A percentile compares a stretch with the other conserved stretches of the same genome.
Conservation (phyloP, 108 stramenopile genomes). For the Nitzschia putrida region DNA sequence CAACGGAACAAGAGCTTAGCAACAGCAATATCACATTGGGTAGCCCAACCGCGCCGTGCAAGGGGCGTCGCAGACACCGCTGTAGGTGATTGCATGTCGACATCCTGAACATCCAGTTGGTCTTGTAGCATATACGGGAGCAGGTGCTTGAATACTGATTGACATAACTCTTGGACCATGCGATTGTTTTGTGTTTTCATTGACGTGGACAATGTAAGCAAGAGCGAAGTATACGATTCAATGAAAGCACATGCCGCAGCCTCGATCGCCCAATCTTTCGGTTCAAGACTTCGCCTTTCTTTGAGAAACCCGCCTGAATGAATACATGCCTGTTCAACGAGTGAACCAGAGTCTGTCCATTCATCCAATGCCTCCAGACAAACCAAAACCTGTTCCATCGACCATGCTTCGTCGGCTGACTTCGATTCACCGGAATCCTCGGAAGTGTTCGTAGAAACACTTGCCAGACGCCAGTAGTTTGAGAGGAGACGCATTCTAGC, state of each 20-base stretch:
- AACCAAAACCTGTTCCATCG: slow-evolving; percentile 21
- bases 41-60: slow-evolving; percentile 58
- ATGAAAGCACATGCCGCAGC: slow-evolving; percentile 23
- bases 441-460: background rate
- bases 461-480: slow-evolving; percentile 6
- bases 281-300: background rate
- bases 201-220: slow-evolving; percentile 5
- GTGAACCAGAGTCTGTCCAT: slow-evolving; percentile 15
- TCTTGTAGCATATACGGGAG: background rate
- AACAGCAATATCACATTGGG: slow-evolving; percentile 56
- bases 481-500: slow-evolving; percentile 14
- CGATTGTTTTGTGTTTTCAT: background rate
- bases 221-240: slow-evolving; percentile 5
- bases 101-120: background rate
- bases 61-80: background rate
- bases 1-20: slow-evolving; percentile 50
- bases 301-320: background rate
- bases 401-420: background rate
- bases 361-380: slow-evolving; percentile 18
- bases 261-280: background rate
- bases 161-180: slow-evolving; percentile 3
- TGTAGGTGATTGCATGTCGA: background rate
- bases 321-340: slow-evolving; percentile 14
- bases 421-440: background rate
- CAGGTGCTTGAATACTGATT: slow-evolving; percentile 3